Base-by-base conservation (phyloP, 176 grass and related monocot species). In the Guadua angustifolia region DNA sequence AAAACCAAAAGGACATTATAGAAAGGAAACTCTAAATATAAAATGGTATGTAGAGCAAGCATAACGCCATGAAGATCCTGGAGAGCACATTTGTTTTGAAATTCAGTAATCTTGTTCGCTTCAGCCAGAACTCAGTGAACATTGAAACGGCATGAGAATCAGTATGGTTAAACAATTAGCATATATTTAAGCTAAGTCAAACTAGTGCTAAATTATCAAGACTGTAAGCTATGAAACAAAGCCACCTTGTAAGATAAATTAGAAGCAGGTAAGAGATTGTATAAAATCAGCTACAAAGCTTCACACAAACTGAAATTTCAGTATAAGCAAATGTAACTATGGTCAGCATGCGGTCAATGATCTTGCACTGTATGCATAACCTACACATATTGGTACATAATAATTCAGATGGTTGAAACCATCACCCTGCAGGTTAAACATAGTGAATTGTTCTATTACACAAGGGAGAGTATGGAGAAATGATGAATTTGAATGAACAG, bases 401-500 rank as follows among this genome's bases (percentile, higher is more conserved):
- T 72, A 26, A 59, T 4, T 69, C 45, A 68, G 39, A 74, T 67
- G 42, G 74, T 74, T 67, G 62, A 59, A 78, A 74, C 55, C 83
- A 64, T 79, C 67, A 75, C 25, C 86, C 90, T 92, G 86, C 86
- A 85, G 9, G 44, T 65, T 84, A 71, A 32, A 44, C 22, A 82
- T 12, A 36, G 35, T 52, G 24, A 67, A 66, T 50, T 16, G 19
- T 22, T 66, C 53, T 53, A 52, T 75, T 53, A 24, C 38, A 52
- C 50, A 78, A 50, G 14, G n/a, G 61, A 38, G 39, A 81, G 33
- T n/a, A 69, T 18, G 47, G 3, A 44, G 38, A 26, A n/a, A 38
- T 56, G 9, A 29, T 5, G 16, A 24, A 5, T 26, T 45, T 68
- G 66, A 21, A 68, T 4, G 4, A 68, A 42, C 35, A 68, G 8